Conservation (phyloP, 371 early-diverging fungal species). For the Mortierella sp. region DNA sequence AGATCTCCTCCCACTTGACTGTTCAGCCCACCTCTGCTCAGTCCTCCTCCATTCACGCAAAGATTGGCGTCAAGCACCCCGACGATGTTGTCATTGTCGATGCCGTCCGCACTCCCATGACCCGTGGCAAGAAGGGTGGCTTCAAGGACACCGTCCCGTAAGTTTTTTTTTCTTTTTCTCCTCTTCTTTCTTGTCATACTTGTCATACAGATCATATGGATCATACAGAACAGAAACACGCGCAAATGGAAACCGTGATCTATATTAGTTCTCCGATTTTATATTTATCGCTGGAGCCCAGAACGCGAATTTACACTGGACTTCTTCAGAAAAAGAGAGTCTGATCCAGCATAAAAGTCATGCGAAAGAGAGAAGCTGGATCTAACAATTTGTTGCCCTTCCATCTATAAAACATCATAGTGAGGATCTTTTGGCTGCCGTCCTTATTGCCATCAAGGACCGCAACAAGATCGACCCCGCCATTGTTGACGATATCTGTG, state of each 20-base stretch:
- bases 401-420: conserved; percentile 6
- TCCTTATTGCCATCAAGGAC: conserved; percentile 85
- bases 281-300: too few species aligned
- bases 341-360: background rate
- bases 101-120: conserved; percentile 93
- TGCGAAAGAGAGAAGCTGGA: background rate
- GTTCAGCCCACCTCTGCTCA: conserved; percentile 64
- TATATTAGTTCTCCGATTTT: background rate
- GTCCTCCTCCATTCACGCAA: conserved; percentile 61
- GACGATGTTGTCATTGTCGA: conserved; percentile 90
- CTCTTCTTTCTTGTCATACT: too few species aligned
- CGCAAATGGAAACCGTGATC: too few species aligned
- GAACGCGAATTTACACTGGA: too few species aligned
- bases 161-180: conserved; percentile 11
- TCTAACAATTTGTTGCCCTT: background rate
- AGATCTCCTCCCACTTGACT: conserved; percentile 79
- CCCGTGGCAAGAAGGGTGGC: conserved; percentile 93
- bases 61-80: conserved; percentile 84
- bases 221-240: too few species aligned
- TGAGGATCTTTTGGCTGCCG: conserved; percentile 90
- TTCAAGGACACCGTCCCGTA: conserved; percentile 89
- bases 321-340: background rate
- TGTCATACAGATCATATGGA: too few species aligned
- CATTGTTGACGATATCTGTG: conserved; percentile 94
- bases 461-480: conserved; percentile 89